A percentile compares a stretch with the other conserved stretches of the same genome.
Conservation (phyloP, 495 filamentous ascomycete genomes). For the Neurospora sp. region DNA sequence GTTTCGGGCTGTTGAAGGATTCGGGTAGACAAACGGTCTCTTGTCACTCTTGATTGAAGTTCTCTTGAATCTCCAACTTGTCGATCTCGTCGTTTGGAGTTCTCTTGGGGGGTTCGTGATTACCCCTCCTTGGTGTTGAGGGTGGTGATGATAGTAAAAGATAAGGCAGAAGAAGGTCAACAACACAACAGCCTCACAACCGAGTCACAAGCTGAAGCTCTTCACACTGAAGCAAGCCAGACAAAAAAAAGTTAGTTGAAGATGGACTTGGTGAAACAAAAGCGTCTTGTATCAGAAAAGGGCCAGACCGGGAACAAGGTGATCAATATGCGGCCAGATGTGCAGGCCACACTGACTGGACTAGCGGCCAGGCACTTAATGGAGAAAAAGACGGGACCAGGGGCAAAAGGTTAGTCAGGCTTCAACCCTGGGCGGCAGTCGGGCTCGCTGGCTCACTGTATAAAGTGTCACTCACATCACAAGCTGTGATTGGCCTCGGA, state of each 20-base stretch:
- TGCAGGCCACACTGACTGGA: constrained; percentile 13
- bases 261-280: constrained; percentile 6
- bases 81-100: not conserved
- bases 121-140: constrained; percentile 7
- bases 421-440: constrained; percentile 10
- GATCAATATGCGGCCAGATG: constrained; percentile 30
- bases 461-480: not conserved
- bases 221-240: not conserved
- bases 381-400: not conserved
- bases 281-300: constrained; percentile 2
- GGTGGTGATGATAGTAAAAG: not conserved
- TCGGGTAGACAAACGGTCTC: not conserved
- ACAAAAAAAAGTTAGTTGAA: not conserved
- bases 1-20: constrained; percentile 5
- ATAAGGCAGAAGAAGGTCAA: not conserved
- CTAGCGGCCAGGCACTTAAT: constrained; percentile 4
- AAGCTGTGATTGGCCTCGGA: constrained; percentile 21
- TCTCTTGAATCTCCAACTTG: not conserved
- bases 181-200: too few species aligned
- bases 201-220: not conserved
- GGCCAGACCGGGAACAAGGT: constrained; percentile 10
- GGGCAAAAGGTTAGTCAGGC: not conserved
- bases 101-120: not conserved
- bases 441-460: not conserved
- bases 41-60: not conserved